phyloP scores from a whole-genome alignment of 164 flowering plant genomes.

The Piper longum region DNA sequence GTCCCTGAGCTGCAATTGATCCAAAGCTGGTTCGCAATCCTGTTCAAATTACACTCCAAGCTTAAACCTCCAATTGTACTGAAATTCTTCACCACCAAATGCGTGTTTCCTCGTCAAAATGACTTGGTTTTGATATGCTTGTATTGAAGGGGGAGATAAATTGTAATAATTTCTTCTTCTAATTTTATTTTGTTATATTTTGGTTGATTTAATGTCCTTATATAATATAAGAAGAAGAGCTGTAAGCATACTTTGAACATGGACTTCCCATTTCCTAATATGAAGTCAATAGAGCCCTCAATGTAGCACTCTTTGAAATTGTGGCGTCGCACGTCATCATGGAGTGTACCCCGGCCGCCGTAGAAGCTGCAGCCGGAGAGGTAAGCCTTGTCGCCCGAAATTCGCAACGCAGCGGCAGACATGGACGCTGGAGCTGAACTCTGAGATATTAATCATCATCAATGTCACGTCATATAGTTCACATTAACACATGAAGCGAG shows the following conservation, averaged over 20 bases:
- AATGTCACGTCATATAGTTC: too few relatives aligned
- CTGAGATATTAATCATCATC: constrained; percentile 15
- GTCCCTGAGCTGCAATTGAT: constrained; percentile 59
- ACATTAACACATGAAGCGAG: background rate
- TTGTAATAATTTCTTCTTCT: too few relatives aligned
- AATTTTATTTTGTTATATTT: too few relatives aligned
- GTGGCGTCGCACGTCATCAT: constrained; percentile 88
- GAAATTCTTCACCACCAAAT: too few relatives aligned
- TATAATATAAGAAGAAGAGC: too few relatives aligned
- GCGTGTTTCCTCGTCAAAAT: too few relatives aligned
- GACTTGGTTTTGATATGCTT: too few relatives aligned
- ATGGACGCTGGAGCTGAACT: constrained; percentile 89
- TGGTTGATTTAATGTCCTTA: too few relatives aligned
- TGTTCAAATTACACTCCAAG: constrained; percentile 4
- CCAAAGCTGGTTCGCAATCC: constrained; percentile 50
- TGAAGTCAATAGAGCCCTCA: constrained; percentile 92
- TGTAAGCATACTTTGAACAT: constrained; percentile 53
- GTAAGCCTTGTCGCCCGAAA: constrained; percentile 89
- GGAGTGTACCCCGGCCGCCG: constrained; percentile 87
- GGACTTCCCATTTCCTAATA: constrained; percentile 92
- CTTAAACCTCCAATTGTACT: too few relatives aligned
- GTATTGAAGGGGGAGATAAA: too few relatives aligned
- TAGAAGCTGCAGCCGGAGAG: constrained; percentile 76
- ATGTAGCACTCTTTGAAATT: constrained; percentile 92
- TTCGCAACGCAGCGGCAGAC: constrained; percentile 84